Evolutionary conservation across 176 grass and related monocot species (phyloP).

Genomic region (Oryza longistaminata): DNA sequence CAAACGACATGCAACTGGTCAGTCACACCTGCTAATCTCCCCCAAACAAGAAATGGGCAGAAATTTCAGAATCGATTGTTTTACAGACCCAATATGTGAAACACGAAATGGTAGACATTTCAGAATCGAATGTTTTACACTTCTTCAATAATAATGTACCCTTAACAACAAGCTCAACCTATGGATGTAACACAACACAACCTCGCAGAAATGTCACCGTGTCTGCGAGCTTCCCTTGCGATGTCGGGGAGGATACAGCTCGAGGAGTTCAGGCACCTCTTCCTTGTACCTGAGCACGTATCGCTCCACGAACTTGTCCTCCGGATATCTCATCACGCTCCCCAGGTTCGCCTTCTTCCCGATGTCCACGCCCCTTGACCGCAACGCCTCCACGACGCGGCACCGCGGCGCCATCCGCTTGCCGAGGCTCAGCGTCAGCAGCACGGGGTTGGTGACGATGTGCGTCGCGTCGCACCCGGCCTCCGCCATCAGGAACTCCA

Average conservation of each 20-base stretch:
- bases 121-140: neutral
- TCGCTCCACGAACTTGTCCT: slow-evolving; percentile 38
- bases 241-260: slow-evolving; percentile 31
- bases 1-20: neutral
- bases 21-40: neutral
- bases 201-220: neutral
- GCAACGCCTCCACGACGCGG: slow-evolving; percentile 30
- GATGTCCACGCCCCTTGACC: slow-evolving; percentile 35
- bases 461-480: slow-evolving; percentile 1
- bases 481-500: slow-evolving; percentile 48
- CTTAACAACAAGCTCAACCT: neutral
- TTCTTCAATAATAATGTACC: neutral
- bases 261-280: slow-evolving; percentile 31
- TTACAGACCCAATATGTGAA: neutral
- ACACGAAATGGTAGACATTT: no score
- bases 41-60: no score
- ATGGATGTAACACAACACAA: neutral
- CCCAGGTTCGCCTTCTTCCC: neutral
- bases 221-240: neutral
- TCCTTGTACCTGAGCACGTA: slow-evolving; percentile 44
- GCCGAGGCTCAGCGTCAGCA: slow-evolving; percentile 51
- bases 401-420: slow-evolving; percentile 54
- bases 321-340: neutral
- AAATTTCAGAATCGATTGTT: no score
- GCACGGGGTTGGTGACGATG: slow-evolving; percentile 22